Evolutionary conservation across 2,329 filamentous ascomycete species (phyloP), one percentile per base, ranked within the genome.

Genomic region (Colletotrichum graminicola): DNA sequence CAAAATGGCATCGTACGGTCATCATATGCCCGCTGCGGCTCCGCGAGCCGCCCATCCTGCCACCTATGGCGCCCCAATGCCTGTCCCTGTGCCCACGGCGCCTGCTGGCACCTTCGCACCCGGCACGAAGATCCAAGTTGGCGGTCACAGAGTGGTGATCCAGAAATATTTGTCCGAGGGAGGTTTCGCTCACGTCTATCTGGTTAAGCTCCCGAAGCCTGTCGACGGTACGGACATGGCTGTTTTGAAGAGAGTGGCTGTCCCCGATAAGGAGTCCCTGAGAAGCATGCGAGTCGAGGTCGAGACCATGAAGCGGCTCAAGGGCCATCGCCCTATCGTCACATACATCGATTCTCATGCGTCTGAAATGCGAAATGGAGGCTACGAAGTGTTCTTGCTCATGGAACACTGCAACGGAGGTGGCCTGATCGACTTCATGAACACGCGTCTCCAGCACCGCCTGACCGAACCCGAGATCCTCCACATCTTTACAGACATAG

Each of bases 221-320:
- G 85, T 95, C 78, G 90, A 93, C 80, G 93, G 93, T 73, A 92
- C 92, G 74, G 93, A 97, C 76, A 86, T 90, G 76, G 94, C 94
- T 16, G 95, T 98, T 60, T 86, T 98, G 78, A 98, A 99, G 87
- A 89, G 96, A 79, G 96, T 99, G 70, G 96, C 96, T 45, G 96
- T 98, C 63, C 94, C 96, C 41, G 96, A 99, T 83, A 98, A 97
- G 87, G 93, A 97, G 75, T 90, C 95, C 70, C 86, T 99, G 83
- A 93, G 94, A 74, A 95, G 93, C 82, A 98, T 99, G 96, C 91
- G 96, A 81, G 98, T 92, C 75, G 96, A 99, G 86, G 96, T 99
- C 76, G 96, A 99, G 85, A 99, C 96, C 18, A 99, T 99, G 96
- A 99, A 99, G 90, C 95, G 96, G 83, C 88, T 99, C 77, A 97